phyloP scores from a whole-genome alignment of 2,329 filamentous ascomycete species.

The Botryotinia narcissicola region DNA sequence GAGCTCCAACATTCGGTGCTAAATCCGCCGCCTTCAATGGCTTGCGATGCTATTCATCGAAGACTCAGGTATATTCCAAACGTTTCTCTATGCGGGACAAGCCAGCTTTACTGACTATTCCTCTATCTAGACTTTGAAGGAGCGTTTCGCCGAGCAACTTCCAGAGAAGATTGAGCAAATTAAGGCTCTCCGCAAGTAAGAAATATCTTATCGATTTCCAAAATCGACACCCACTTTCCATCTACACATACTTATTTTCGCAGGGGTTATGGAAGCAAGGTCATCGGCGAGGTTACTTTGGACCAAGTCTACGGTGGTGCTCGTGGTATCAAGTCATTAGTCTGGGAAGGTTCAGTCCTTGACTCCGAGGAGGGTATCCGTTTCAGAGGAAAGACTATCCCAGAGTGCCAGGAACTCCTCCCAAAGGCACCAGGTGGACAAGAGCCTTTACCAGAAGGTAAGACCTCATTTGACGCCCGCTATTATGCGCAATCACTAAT shows the following conservation, averaged over 20 bases:
- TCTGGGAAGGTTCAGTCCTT: conserved; percentile 98
- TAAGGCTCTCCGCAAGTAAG: conserved; percentile 96
- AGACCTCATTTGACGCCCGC: background rate
- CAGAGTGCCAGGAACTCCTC: conserved; percentile 95
- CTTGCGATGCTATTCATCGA: conserved; percentile 87
- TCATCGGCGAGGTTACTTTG: conserved; percentile 95
- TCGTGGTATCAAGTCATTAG: conserved; percentile 96
- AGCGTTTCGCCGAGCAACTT: conserved; percentile 93
- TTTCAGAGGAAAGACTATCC: conserved; percentile 98
- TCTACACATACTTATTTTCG: conserved; percentile 30
- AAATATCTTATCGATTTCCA: background rate
- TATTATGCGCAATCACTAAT: conserved; percentile 16
- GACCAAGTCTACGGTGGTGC: conserved; percentile 99
- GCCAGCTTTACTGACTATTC: conserved; percentile 22
- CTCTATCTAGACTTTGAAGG: conserved; percentile 77
- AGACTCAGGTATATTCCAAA: conserved; percentile 68
- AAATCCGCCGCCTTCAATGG: conserved; percentile 75
- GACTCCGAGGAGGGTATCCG: conserved; percentile 99
- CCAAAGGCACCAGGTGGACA: conserved; percentile 95
- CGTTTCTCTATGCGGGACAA: conserved; percentile 32
- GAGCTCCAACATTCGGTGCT: conserved; percentile 64
- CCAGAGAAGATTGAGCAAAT: conserved; percentile 98
- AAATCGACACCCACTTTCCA: background rate
- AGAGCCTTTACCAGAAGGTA: conserved; percentile 94
- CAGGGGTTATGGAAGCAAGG: conserved; percentile 92